phyloP scores from a whole-genome alignment of 2,329 filamentous ascomycete species.

The Colletotrichum sp. region DNA sequence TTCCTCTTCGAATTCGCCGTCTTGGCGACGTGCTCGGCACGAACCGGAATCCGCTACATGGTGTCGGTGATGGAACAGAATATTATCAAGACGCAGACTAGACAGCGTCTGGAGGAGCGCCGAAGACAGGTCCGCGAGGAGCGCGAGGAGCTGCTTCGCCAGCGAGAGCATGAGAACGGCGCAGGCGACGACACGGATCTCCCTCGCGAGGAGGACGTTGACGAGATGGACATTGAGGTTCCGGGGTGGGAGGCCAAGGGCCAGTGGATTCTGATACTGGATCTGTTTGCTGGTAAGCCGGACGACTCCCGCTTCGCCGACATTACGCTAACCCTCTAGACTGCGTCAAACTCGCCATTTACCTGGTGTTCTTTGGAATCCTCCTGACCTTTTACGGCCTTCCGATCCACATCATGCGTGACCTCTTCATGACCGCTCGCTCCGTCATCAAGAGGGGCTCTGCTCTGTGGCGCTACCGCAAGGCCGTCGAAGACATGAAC shows the following conservation, averaged over 20 bases:
- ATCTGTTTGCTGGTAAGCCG: constrained; percentile 76
- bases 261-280: constrained; percentile 87
- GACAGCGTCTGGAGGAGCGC: constrained; percentile 69
- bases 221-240: constrained; percentile 94
- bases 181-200: constrained; percentile 52
- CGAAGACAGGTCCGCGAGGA: constrained; percentile 70
- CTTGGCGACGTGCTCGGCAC: constrained; percentile 77
- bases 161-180: constrained; percentile 52
- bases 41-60: constrained; percentile 79
- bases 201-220: constrained; percentile 75
- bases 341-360: constrained; percentile 88
- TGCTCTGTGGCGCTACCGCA: constrained; percentile 87
- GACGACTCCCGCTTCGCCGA: background rate
- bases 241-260: constrained; percentile 97
- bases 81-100: constrained; percentile 77
- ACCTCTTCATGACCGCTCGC: constrained; percentile 91
- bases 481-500: constrained; percentile 94
- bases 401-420: constrained; percentile 94
- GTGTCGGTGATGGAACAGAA: constrained; percentile 79
- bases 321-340: constrained; percentile 56
- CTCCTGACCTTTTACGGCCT: constrained; percentile 93
- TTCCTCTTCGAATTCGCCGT: constrained; percentile 98
- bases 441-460: constrained; percentile 91
- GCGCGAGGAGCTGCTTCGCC: constrained; percentile 55
- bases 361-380: constrained; percentile 90